Conservation (phyloP, 345 rosid species). For the Melaleuca quinquenervia region DNA sequence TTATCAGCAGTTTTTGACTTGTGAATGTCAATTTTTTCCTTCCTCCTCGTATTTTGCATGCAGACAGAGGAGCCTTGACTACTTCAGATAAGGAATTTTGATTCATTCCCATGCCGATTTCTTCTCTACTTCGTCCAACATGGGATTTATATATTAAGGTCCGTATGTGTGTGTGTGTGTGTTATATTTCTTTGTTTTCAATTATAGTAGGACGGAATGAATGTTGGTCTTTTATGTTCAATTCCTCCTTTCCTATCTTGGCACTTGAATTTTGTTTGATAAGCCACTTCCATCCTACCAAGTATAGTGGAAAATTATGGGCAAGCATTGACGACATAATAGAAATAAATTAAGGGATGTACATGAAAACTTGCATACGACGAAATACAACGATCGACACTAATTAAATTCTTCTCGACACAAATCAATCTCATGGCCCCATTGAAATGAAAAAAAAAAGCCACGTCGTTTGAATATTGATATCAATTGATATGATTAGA, state of each 20-base stretch:
- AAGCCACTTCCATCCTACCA: no score
- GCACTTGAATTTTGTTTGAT: no score
- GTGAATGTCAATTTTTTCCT: rapidly evolving
- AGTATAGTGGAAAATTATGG: no score
- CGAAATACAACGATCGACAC: background rate
- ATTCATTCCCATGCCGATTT: background rate
- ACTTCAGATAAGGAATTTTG: background rate
- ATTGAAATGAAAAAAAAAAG: no score
- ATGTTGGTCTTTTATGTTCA: background rate
- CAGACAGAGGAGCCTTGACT: background rate
- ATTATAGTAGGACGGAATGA: background rate
- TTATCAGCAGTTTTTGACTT: background rate
- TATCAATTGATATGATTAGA: background rate
- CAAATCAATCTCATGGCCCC: background rate
- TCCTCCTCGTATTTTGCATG: background rate
- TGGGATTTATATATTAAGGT: background rate
- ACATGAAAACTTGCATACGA: rapidly evolving
- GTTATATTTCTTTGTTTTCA: no score
- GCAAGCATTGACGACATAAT: background rate
- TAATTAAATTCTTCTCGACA: background rate
- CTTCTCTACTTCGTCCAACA: background rate
- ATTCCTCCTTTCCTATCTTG: no score
- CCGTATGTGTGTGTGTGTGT: no score
- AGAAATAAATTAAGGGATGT: background rate
- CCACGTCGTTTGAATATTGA: background rate